Evolutionary conservation across 164 flowering plant species (phyloP), one percentile per base, ranked within the genome.

Genomic region (Akebia trifoliata): DNA sequence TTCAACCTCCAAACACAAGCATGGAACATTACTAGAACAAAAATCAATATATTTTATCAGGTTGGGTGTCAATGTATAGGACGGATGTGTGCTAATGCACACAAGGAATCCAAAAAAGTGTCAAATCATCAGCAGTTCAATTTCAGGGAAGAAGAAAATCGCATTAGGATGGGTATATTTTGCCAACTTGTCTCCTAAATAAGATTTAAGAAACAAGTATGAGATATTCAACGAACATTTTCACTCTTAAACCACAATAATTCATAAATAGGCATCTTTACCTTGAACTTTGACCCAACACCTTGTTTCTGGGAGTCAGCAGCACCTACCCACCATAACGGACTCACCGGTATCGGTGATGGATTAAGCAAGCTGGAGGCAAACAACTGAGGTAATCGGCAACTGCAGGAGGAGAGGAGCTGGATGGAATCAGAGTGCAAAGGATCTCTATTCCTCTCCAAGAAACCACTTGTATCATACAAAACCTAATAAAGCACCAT

Each of bases 391-490:
- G 75, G 81, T 4, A 88, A 66, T 32, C 69, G 69, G 51, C 70
- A 60, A 60, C 65, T 72, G 68, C 89, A 83, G 29, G 88, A 81
- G 43, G 86, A 74, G 20, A 90, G 83, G 49, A 93, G 80, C 14
- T 74, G 86, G 47, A 82, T 71, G 56, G 68, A 71, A 56, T 76
- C 84, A 62, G 77, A 63, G 59, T 75, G 86, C 72, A 84, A 39
- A 5, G 78, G 74, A 78, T 90, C 96, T 74, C 88, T 82, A 66
- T 93, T 93, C 85, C 86, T 94, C 68, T 83, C 93, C 83, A 94
- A 71, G 72, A 94, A 87, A 21, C 87, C 96, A 72, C 61, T 74
- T 15, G 89, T 77, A 57, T 87, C 81, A 73, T 92, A 92, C 37
- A 73, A 60, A 69, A 92, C 98, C 98, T 92, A 68, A 63, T 47